Evolutionary conservation across 768 basidiomycete genomes (phyloP), one percentile per base, ranked within the genome.

Genomic region (Lepiota brunneoincarnata): DNA sequence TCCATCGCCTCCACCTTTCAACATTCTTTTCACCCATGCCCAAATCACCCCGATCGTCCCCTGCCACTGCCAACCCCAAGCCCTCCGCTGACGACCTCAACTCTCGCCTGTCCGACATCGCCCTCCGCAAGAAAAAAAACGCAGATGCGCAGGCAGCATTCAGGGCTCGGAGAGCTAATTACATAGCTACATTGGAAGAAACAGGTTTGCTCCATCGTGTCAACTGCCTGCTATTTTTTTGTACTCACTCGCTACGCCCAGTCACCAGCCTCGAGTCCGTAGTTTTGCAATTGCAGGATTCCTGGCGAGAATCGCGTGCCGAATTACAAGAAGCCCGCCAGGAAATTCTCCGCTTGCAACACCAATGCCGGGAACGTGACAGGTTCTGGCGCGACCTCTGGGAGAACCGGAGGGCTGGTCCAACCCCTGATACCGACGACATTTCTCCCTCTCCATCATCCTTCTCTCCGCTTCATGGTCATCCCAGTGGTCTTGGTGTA

Each of bases 131-230:
- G 75, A 90, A 89, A 77, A 93, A 93, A 74, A 93, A 93, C 63
- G 91, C 91, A 34, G 88, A 91, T 65, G 91, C 91, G 2, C 91
- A 93, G 71, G 90, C 91, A 50, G 89, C 89, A 55, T 92, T 91
- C 69, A 78, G 89, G 58, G 87, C 86, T 45, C 73, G 89, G 60
- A 79, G 91, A 59, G 89, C 88, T 45, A 91, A 89, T 69, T 93
- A 93, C 68, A 93, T 93, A 65, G 83, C 87, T 39, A 92, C 89
- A 11, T 81, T 93, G 58, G 91, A 93, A 68, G 90, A 90, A 66
- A 90, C 90, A 75, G 83, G 81, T 81, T 58, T 52, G 60, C 23
- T 45, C 42, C 57, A 56, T 64, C 60, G 51, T 43, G 54, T 52
- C 42, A 40, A 41, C 23, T 39, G 15, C 18, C 41, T 4, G 14